Evolutionary conservation across 1,284 basidiomycete species (phyloP).

Genomic region (Pisolithus thermaeus): DNA sequence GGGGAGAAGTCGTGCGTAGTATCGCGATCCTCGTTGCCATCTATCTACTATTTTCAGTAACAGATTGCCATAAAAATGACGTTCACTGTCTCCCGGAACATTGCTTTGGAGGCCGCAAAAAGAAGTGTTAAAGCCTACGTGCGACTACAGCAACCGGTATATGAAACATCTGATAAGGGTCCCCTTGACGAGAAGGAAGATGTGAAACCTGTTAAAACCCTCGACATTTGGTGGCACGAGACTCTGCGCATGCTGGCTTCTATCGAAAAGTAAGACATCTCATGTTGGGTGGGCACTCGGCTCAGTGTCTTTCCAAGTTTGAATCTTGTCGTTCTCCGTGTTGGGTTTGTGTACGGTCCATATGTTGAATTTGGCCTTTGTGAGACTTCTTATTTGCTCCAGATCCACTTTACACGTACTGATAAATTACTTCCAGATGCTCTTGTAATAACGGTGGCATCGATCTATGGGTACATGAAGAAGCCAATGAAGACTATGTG

Average conservation of each 20-base stretch:
- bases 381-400: constrained; percentile 28
- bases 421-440: constrained; percentile 27
- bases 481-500: constrained; percentile 86
- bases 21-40: constrained; percentile 4
- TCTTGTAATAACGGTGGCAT: constrained; percentile 69
- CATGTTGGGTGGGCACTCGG: background rate
- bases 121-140: constrained; percentile 72
- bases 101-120: constrained; percentile 64
- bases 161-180: constrained; percentile 68
- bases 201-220: constrained; percentile 64
- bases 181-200: constrained; percentile 70
- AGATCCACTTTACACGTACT: constrained; percentile 8
- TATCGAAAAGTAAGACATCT: constrained; percentile 55
- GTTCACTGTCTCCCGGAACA: constrained; percentile 61
- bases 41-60: constrained; percentile 6
- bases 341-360: constrained; percentile 71
- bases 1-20: constrained; percentile 62
- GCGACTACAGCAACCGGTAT: constrained; percentile 77
- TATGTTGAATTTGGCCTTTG: constrained; percentile 65
- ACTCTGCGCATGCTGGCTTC: constrained; percentile 68
- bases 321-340: constrained; percentile 74
- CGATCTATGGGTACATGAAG: constrained; percentile 78
- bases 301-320: constrained; percentile 40
- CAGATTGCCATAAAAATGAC: constrained; percentile 78
- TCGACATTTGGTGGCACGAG: constrained; percentile 90